Percentiles rank a stretch among this genome's conserved stretches.
Conservation (phyloP, 2,329 filamentous ascomycete species). For the Zopfia rhizophila region DNA sequence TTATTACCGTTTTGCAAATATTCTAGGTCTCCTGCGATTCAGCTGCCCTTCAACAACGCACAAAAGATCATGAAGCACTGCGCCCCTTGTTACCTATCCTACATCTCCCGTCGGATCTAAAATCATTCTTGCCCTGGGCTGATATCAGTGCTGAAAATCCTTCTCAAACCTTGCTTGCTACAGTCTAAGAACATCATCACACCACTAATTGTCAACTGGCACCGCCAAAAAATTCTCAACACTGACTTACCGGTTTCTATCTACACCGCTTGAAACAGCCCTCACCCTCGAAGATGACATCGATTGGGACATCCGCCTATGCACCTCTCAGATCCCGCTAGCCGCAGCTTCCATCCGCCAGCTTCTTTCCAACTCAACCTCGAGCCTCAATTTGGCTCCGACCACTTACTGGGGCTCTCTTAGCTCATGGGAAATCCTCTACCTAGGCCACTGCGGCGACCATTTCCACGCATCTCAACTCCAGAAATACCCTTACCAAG, state of each 20-base stretch:
- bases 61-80: too few relatives aligned
- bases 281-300: constrained; percentile 55
- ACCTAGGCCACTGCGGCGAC: constrained; percentile 55
- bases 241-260: constrained; percentile 39
- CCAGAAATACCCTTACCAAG: constrained; percentile 26
- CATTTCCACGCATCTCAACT: constrained; percentile 32
- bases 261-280: constrained; percentile 41
- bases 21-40: too few relatives aligned
- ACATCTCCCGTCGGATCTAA: too few relatives aligned
- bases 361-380: constrained; percentile 34
- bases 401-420: constrained; percentile 44
- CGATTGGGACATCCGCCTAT: constrained; percentile 52
- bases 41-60: too few relatives aligned
- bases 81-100: too few relatives aligned
- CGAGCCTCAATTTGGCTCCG: constrained; percentile 15
- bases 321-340: constrained; percentile 44
- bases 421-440: constrained; percentile 50
- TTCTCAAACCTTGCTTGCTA: neutral
- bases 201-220: too few relatives aligned
- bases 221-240: too few relatives aligned
- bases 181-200: too few relatives aligned
- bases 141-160: neutral
- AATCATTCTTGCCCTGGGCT: too few relatives aligned
- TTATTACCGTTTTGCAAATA: neutral
- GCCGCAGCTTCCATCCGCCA: constrained; percentile 40